phyloP scores from a whole-genome alignment of 2,329 filamentous ascomycete species.

The Aschersonia sp. region DNA sequence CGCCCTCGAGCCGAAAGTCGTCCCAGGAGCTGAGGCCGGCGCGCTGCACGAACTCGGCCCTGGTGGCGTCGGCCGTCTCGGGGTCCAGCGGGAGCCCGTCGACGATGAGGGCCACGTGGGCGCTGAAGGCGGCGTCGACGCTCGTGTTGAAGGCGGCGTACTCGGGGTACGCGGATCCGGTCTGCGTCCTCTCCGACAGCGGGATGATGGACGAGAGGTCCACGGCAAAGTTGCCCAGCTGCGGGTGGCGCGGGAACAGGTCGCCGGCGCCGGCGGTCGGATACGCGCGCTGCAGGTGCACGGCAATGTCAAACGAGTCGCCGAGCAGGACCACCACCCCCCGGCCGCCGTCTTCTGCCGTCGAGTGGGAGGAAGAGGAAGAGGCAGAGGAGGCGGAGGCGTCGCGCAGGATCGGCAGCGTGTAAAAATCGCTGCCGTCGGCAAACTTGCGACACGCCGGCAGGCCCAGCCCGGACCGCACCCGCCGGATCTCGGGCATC shows the following conservation, averaged over 20 bases:
- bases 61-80: constrained; percentile 24
- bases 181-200: constrained; percentile 16
- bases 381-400: constrained; percentile 3
- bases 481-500: constrained; percentile 33
- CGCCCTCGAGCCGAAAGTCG: constrained; percentile 21
- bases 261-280: constrained; percentile 21
- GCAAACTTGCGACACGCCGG: constrained; percentile 36
- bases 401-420: constrained; percentile 42
- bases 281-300: constrained; percentile 39
- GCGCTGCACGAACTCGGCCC: constrained; percentile 33
- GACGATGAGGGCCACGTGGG: constrained; percentile 24
- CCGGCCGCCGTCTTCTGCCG: no score
- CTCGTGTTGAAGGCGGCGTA: constrained; percentile 31
- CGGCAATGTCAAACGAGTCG: constrained; percentile 52
- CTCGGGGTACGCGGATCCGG: constrained; percentile 10
- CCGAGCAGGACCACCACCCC: constrained; percentile 23
- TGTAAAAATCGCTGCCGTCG: constrained; percentile 44
- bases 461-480: constrained; percentile 30
- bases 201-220: constrained; percentile 16
- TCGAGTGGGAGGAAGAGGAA: no score
- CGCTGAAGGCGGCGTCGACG: constrained; percentile 38
- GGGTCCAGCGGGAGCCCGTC: constrained; percentile 35
- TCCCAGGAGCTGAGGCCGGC: constrained; percentile 29
- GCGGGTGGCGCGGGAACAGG: constrained; percentile 30
- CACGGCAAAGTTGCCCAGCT: constrained; percentile 22